phyloP scores from a whole-genome alignment of 148 eudicot genomes.

The Limonium bicolor region DNA sequence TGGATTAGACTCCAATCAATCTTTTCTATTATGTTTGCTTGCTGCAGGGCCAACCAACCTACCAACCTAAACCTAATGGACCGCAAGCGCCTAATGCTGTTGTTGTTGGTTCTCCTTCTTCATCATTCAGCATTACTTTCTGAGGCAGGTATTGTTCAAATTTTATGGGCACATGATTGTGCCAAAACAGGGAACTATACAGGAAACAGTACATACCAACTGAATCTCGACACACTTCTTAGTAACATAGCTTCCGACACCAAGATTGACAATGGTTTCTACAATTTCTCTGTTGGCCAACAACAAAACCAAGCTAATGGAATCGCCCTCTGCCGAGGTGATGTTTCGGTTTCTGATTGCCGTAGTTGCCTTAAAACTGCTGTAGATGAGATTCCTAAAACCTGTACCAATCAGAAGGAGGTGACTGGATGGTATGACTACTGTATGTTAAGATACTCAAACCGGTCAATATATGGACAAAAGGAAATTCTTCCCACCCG shows the following conservation, averaged over 20 bases:
- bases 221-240: constrained; percentile 9
- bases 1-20: too few species aligned
- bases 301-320: constrained; percentile 17
- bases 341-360: constrained; percentile 17
- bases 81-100: too few species aligned
- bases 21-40: too few species aligned
- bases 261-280: constrained; percentile 19
- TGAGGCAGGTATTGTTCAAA: too few species aligned
- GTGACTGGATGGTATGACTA: constrained; percentile 1
- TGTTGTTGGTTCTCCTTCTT: too few species aligned
- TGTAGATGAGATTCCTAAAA: not conserved
- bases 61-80: too few species aligned
- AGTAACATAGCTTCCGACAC: constrained; percentile 11
- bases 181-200: constrained; percentile 10
- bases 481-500: not conserved
- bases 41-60: too few species aligned
- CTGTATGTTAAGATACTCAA: constrained; percentile 5
- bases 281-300: constrained; percentile 18
- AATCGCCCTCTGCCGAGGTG: constrained; percentile 40
- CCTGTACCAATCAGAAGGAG: not conserved
- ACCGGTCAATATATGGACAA: not conserved
- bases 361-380: constrained; percentile 14
- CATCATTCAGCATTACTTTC: too few species aligned
- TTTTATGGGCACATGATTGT: too few species aligned
- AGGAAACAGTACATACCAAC: constrained; percentile 4